phyloP scores from a whole-genome alignment of 257 asterid species.

The Solanum habrochaites region DNA sequence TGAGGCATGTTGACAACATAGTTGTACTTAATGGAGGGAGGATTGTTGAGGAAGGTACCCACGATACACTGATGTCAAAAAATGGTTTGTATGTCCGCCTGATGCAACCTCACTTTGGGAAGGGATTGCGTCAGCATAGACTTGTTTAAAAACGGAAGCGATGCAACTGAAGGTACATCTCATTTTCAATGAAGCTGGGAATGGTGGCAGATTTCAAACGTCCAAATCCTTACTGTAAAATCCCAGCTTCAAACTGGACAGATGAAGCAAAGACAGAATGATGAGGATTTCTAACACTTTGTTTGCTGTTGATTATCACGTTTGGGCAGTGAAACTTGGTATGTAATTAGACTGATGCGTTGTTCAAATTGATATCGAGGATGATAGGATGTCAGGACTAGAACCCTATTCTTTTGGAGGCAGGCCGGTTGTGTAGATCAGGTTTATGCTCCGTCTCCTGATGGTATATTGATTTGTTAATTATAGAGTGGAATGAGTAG shows the following conservation, averaged over 20 bases:
- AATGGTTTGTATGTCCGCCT: constrained; percentile 86
- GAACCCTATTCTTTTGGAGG: constrained; percentile 71
- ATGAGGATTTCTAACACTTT: not conserved
- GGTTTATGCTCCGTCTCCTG: constrained; percentile 29
- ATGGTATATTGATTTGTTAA: constrained; percentile 49
- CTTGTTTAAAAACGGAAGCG: constrained; percentile 37
- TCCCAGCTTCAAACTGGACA: not conserved
- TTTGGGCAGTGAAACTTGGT: not conserved
- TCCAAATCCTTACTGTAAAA: not conserved
- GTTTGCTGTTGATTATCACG: not conserved
- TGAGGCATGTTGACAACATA: constrained; percentile 95
- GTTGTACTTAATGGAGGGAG: constrained; percentile 96
- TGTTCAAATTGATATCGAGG: not conserved
- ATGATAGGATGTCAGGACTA: constrained; percentile 27
- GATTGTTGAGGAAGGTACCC: constrained; percentile 95
- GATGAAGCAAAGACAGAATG: not conserved
- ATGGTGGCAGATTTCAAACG: not conserved
- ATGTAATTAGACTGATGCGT: not conserved
- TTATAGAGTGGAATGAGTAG: constrained; percentile 34
- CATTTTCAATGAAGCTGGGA: not conserved
- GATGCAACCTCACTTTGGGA: constrained; percentile 97
- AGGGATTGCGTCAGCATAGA: constrained; percentile 83
- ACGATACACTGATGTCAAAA: constrained; percentile 59
- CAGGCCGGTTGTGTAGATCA: constrained; percentile 17
- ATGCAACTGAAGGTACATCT: not conserved